These are phyloP conservation scores for Ustilago vetiveriae DNA, from an alignment of 1,284 basidiomycete genomes.

Conservation along the genomic window DNA sequence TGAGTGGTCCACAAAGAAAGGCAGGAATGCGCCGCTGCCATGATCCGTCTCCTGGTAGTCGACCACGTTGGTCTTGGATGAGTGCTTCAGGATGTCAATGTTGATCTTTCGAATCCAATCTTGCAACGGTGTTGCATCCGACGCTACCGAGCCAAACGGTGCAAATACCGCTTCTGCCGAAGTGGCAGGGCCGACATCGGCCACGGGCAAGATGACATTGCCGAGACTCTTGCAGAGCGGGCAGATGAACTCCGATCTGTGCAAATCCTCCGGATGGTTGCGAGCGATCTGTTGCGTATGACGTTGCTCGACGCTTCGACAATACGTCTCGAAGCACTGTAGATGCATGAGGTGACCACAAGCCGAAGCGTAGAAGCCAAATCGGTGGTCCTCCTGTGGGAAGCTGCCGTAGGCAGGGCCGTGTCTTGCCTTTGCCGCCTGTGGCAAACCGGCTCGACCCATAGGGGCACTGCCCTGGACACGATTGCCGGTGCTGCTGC, in stretches of 20 bases:
- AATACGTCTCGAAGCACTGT: slow-evolving; percentile 91
- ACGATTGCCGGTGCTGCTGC: slow-evolving; percentile 45
- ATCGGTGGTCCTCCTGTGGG: slow-evolving; percentile 56
- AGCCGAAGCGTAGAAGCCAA: slow-evolving; percentile 84
- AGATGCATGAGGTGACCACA: slow-evolving; percentile 99
- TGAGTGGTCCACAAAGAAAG: slow-evolving; percentile 53
- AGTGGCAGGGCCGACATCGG: slow-evolving; percentile 55
- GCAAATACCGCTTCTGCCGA: slow-evolving; percentile 5
- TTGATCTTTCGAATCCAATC: slow-evolving; percentile 67
- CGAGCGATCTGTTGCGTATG: slow-evolving; percentile 89
- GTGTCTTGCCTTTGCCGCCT: slow-evolving; percentile 11
- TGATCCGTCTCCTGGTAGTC: slow-evolving; percentile 57
- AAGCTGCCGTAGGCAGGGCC: slow-evolving; percentile 67
- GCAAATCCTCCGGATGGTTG: slow-evolving; percentile 92
- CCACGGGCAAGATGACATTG: slow-evolving; percentile 89
- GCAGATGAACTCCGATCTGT: slow-evolving; percentile 93
- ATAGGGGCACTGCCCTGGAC: slow-evolving; percentile 38
- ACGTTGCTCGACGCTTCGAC: slow-evolving; percentile 82
- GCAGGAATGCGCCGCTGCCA: slow-evolving; percentile 63
- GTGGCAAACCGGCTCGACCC: slow-evolving; percentile 21
- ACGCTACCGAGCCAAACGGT: slow-evolving; percentile 22
- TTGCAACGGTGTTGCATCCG: slow-evolving; percentile 48
- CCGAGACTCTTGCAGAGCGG: slow-evolving; percentile 98
- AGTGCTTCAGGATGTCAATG: slow-evolving; percentile 65
- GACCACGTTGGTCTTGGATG: slow-evolving; percentile 48